Percentiles rank a stretch among this genome's conserved stretches.
phyloP scores from a whole-genome alignment of 73 alveolate genomes.

The Paramecium bursaria region DNA sequence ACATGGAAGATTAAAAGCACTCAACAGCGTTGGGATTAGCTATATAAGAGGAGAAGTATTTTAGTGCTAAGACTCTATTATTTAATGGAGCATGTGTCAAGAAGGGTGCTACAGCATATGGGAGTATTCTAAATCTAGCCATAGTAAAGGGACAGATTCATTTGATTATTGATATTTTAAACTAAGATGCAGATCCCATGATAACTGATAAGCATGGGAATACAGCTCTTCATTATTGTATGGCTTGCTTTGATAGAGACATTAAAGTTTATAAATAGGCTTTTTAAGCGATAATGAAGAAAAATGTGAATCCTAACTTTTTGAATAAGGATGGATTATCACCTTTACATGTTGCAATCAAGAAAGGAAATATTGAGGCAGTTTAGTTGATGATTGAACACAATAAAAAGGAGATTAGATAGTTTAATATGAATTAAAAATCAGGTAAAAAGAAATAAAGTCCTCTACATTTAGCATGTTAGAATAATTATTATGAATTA shows the following conservation, averaged over 20 bases:
- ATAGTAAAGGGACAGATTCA: constrained; percentile 71
- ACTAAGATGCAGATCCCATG: constrained; percentile 74
- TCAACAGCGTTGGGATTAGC: constrained; percentile 78
- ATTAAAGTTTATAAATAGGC: background rate
- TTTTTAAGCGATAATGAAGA: constrained; percentile 17
- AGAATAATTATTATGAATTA: constrained; percentile 72
- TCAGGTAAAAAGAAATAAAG: constrained; percentile 75
- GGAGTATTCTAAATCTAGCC: constrained; percentile 76
- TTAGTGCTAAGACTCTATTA: constrained; percentile 73
- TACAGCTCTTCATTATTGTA: constrained; percentile 76
- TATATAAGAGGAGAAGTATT: constrained; percentile 73
- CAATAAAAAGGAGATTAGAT: constrained; percentile 13
- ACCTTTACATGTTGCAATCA: constrained; percentile 80
- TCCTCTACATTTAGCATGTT: constrained; percentile 78
- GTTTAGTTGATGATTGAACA: constrained; percentile 72
- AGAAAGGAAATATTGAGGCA: constrained; percentile 73
- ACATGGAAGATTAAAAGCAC: constrained; percentile 68
- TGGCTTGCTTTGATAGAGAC: constrained; percentile 75
- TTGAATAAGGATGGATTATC: constrained; percentile 75
- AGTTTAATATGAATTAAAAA: constrained; percentile 71
- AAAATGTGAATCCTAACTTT: constrained; percentile 70
- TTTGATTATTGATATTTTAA: constrained; percentile 66
- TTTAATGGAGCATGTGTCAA: constrained; percentile 72
- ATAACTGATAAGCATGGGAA: constrained; percentile 75
- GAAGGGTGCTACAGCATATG: constrained; percentile 75